phyloP scores from a whole-genome alignment of 2,329 filamentous ascomycete genomes.

The Aspergillus pseudotamarii region DNA sequence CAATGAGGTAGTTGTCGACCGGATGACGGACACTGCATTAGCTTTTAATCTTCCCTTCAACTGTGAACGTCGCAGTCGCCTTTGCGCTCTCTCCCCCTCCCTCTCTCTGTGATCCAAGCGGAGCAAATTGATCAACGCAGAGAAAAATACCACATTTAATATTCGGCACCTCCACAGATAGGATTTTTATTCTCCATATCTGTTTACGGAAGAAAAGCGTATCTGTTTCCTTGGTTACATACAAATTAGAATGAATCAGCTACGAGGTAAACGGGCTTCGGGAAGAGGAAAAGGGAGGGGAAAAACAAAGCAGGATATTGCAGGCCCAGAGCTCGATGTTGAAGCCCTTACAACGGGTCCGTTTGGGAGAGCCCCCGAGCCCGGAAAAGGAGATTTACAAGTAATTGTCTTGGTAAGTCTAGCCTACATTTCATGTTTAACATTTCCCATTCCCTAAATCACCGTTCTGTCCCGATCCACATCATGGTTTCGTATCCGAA shows the following conservation, averaged over 20 bases:
- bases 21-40: background rate
- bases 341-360: background rate
- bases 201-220: background rate
- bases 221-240: background rate
- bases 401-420: conserved; percentile 73
- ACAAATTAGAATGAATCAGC: background rate
- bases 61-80: background rate
- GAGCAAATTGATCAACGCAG: background rate
- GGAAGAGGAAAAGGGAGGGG: background rate
- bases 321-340: background rate
- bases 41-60: background rate
- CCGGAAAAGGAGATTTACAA: conserved; percentile 51
- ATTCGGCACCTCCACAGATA: background rate
- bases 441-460: background rate
- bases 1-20: background rate
- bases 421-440: background rate
- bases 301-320: background rate
- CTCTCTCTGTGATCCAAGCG: no score
- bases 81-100: background rate
- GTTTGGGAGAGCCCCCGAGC: background rate
- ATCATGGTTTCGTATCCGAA: background rate
- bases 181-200: background rate
- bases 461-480: conserved; percentile 1
- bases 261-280: background rate
- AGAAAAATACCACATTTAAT: background rate